Evolutionary conservation across 352 stramenopile genomes (phyloP), one percentile per base, ranked within the genome.

Genomic region (Plasmopara muralis): DNA sequence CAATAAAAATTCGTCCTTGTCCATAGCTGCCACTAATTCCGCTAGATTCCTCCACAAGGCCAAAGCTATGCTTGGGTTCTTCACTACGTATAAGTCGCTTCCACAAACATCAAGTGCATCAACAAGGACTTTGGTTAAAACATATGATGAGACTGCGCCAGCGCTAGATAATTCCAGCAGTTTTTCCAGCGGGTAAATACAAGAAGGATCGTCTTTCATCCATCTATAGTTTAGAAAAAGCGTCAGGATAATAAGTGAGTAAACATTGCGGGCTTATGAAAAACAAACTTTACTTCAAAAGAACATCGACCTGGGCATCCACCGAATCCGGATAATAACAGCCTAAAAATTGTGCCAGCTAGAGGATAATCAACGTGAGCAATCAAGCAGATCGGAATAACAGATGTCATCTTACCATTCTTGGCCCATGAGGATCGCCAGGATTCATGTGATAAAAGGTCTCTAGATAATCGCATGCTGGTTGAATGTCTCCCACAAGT

Each of bases 401-500:
- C 10, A 43, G 31, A 10, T 12, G 31, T 44, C 20, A 65, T 37
- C 62, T n/a, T 74, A 92, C 82, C 82, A 93, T 84, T 62, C 69
- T 68, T 31, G 72, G 53, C 13, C 66, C 77, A 42, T 90, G 82
- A 2, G 80, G 79, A 47, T 90, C 68, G 2, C 60, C 38, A 18
- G 66, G 64, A 35, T 88, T 73, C 38, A 58, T 52, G 33, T 85
- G 69, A 53, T 83, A 87, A 29, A 83, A 89, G 18, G 81, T 61
- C 43, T 93, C 83, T 9, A 93, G 54, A 38, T 81, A 80, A 59
- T 93, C 79, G 14, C 73, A 87, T 5, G 79, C 83, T 31, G 61
- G 55, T 15, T 72, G 58, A 16, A 85, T 62, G 25, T 90, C 76
- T 1, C 77, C 75, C 14, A 69, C 67, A 13, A 93, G 64, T 20